These are phyloP conservation scores for Thermothielavioides terrestris DNA, from an alignment of 495 filamentous ascomycete genomes.

Conservation along the genomic window DNA sequence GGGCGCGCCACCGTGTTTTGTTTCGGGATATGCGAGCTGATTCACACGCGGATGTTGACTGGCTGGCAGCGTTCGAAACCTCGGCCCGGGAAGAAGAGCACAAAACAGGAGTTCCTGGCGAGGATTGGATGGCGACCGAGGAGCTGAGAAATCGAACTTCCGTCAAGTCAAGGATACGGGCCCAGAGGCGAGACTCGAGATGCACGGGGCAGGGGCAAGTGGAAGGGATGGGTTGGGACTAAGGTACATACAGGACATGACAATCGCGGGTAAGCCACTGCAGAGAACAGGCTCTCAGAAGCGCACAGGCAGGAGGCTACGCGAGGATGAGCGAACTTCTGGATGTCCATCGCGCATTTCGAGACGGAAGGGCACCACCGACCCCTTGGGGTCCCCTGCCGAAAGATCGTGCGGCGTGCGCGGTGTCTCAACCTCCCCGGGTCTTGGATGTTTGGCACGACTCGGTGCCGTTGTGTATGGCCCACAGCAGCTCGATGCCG, in stretches of 20 bases:
- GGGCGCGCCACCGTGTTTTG: slow-evolving; percentile 7
- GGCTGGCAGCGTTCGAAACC: background rate
- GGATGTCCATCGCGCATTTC: no score
- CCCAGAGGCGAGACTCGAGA: background rate
- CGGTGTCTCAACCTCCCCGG: background rate
- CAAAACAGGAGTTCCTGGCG: background rate
- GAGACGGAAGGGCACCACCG: no score
- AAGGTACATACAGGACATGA: no score
- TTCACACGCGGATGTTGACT: background rate
- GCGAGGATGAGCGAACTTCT: no score
- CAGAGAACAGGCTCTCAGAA: no score
- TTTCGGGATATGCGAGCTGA: slow-evolving; percentile 9
- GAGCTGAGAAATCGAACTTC: background rate
- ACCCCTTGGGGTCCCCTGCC: no score
- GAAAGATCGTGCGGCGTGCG: no score
- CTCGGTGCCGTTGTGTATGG: no score
- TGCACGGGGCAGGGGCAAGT: background rate
- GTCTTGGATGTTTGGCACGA: background rate
- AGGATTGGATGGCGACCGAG: background rate
- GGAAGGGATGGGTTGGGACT: no score
- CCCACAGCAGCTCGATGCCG: no score
- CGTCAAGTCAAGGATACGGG: background rate
- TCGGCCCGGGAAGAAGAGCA: background rate
- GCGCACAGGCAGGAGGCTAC: background rate
- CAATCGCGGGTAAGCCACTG: no score